Conservation (phyloP, 2,329 filamentous ascomycete species). For the Zarea fungicola region DNA sequence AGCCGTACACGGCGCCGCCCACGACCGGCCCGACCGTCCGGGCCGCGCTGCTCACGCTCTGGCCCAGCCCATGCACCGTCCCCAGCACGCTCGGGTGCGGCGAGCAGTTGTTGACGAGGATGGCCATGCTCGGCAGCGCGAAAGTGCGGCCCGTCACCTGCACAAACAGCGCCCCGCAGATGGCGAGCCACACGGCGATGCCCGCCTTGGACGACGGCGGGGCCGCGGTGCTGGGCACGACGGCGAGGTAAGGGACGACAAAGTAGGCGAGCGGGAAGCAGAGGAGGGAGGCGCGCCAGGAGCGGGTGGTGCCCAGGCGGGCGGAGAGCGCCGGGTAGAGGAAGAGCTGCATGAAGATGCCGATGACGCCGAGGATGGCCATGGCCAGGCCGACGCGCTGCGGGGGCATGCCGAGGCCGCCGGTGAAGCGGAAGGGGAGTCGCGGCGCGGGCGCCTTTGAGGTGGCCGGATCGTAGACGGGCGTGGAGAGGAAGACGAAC, state of each 20-base stretch:
- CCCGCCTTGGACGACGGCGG: constrained; percentile 50
- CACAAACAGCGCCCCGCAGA: constrained; percentile 55
- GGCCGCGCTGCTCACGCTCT: constrained; percentile 54
- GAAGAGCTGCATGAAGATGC: constrained; percentile 57
- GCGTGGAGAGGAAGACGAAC: constrained; percentile 71
- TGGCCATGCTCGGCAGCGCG: constrained; percentile 40
- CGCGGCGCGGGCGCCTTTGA: constrained; percentile 20
- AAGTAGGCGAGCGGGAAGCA: constrained; percentile 68
- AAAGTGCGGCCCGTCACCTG: constrained; percentile 67
- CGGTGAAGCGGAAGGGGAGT: constrained; percentile 60
- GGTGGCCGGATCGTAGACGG: constrained; percentile 45
- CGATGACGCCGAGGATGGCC: constrained; percentile 68
- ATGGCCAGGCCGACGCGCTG: constrained; percentile 71
- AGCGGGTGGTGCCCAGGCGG: constrained; percentile 61
- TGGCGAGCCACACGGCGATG: constrained; percentile 56
- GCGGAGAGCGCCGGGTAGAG: constrained; percentile 65
- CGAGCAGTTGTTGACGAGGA: constrained; percentile 44
- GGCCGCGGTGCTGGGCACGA: constrained; percentile 53
- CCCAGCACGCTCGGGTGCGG: constrained; percentile 44
- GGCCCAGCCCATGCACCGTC: constrained; percentile 46
- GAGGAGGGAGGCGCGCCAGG: constrained; percentile 63
- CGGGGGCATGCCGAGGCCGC: constrained; percentile 70
- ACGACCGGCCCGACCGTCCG: constrained; percentile 56
- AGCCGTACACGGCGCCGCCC: constrained; percentile 56
- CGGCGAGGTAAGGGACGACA: constrained; percentile 63